These are phyloP conservation scores for Diplodia sapinea DNA, from an alignment of 2,329 filamentous ascomycete genomes.

Conservation along the genomic window DNA sequence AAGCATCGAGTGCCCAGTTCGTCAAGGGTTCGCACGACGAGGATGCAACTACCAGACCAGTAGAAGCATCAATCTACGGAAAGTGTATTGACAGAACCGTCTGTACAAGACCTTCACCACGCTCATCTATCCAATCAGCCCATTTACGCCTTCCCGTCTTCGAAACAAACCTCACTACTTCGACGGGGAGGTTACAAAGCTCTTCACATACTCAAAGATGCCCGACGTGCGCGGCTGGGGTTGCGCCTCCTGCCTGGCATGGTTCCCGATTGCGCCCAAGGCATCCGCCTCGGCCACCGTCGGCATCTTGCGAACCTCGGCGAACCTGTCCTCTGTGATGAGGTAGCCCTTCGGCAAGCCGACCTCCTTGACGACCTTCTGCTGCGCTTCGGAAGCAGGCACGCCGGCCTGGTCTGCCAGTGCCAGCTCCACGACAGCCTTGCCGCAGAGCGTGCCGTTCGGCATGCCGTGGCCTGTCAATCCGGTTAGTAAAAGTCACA, in stretches of 20 bases:
- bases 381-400: constrained; percentile 39
- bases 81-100: background rate
- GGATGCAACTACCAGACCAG: background rate
- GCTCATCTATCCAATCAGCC: background rate
- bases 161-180: background rate
- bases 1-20: too few species aligned
- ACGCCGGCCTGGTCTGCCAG: constrained; percentile 49
- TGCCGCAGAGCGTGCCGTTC: constrained; percentile 69
- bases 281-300: constrained; percentile 46
- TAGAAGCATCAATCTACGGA: background rate
- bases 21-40: background rate
- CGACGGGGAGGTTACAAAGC: background rate
- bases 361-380: constrained; percentile 43
- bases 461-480: constrained; percentile 71
- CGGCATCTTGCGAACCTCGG: constrained; percentile 39
- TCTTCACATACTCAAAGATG: constrained; percentile 16
- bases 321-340: constrained; percentile 45
- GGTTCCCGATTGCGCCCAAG: constrained; percentile 35
- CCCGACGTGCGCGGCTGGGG: constrained; percentile 7
- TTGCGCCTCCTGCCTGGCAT: constrained; percentile 27
- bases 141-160: background rate
- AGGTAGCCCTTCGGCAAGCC: constrained; percentile 48
- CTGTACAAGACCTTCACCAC: background rate
- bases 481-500: background rate
- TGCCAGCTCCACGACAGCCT: constrained; percentile 68